These are phyloP conservation scores for Pseudogymnoascus verrucosus DNA, from an alignment of 2,329 filamentous ascomycete species.

Conservation along the genomic window DNA sequence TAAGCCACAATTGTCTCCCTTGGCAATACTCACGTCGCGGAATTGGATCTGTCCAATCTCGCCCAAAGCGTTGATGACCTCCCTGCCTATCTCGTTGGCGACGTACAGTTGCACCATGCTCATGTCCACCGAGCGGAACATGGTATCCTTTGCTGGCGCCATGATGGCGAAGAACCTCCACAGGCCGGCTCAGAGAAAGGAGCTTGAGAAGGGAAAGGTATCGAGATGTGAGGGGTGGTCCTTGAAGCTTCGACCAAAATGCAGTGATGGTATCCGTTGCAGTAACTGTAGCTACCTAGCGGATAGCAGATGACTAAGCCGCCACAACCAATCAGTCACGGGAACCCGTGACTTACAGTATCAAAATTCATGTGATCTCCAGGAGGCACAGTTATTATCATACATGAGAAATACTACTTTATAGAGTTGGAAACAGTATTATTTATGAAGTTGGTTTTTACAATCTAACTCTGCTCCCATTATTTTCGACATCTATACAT, in stretches of 20 bases:
- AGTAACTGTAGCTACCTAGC: slow-evolving; percentile 10
- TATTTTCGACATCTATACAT: slow-evolving; percentile 3
- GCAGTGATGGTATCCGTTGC: slow-evolving; percentile 5
- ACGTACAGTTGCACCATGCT: slow-evolving; percentile 99
- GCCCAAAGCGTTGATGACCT: slow-evolving; percentile 92
- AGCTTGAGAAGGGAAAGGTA: slow-evolving; percentile 5
- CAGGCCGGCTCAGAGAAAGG: slow-evolving; percentile 6
- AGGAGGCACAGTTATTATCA: neutral
- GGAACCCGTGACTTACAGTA: neutral
- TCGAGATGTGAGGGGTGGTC: neutral
- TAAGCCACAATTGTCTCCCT: slow-evolving; percentile 14
- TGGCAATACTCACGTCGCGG: slow-evolving; percentile 61
- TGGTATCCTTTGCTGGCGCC: slow-evolving; percentile 72
- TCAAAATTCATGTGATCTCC: neutral
- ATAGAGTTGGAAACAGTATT: neutral
- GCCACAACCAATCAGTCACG: slow-evolving; percentile 6
- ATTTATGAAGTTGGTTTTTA: neutral
- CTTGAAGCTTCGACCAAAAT: neutral
- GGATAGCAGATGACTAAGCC: slow-evolving; percentile 2
- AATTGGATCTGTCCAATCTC: slow-evolving; percentile 97
- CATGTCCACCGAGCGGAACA: slow-evolving; percentile 99
- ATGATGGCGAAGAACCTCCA: slow-evolving; percentile 33
- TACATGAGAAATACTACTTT: neutral
- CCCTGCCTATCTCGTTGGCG: slow-evolving; percentile 95
- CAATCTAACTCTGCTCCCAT: neutral